Conservation (phyloP, 1,284 basidiomycete genomes). For the Ceratobasidium sp. region DNA sequence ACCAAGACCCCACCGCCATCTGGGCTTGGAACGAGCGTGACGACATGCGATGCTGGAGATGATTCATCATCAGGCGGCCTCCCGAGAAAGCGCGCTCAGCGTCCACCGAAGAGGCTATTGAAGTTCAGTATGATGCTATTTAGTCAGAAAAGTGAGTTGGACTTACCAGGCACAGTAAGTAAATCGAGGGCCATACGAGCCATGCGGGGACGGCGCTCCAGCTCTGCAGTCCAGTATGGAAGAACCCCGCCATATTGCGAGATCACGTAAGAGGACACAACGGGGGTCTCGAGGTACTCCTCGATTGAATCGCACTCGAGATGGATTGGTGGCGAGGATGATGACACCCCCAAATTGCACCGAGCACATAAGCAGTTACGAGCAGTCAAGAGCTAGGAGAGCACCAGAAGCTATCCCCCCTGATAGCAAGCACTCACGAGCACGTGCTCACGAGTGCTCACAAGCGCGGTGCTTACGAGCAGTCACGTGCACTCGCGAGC, state of each 20-base stretch:
- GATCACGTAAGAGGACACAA: background rate
- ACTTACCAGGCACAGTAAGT: conserved; percentile 16
- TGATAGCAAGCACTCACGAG: too few relatives aligned
- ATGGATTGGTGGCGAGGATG: background rate
- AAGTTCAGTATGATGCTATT: background rate
- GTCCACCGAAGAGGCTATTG: conserved; percentile 10
- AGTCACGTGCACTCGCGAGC: too few relatives aligned
- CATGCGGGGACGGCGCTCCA: background rate
- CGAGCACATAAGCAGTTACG: too few relatives aligned
- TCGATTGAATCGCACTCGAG: conserved; percentile 1
- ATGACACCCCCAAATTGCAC: too few relatives aligned
- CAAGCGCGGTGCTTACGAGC: too few relatives aligned
- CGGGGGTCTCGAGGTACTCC: conserved; percentile 12
- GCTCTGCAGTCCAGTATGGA: conserved; percentile 3
- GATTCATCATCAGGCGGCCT: conserved; percentile 2
- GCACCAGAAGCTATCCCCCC: too few relatives aligned
- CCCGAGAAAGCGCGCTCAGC: conserved; percentile 4
- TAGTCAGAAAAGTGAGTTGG: background rate
- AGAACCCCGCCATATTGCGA: conserved; percentile 2
- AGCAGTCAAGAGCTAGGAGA: too few relatives aligned
- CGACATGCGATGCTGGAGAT: conserved; percentile 17
- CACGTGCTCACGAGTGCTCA: too few relatives aligned
- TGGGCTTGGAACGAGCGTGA: conserved; percentile 9
- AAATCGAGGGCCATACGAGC: conserved; percentile 20
- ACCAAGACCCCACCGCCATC: conserved; percentile 5